phyloP scores from a whole-genome alignment of 805 yeast genomes.

The Nakazawaea pomicola region DNA sequence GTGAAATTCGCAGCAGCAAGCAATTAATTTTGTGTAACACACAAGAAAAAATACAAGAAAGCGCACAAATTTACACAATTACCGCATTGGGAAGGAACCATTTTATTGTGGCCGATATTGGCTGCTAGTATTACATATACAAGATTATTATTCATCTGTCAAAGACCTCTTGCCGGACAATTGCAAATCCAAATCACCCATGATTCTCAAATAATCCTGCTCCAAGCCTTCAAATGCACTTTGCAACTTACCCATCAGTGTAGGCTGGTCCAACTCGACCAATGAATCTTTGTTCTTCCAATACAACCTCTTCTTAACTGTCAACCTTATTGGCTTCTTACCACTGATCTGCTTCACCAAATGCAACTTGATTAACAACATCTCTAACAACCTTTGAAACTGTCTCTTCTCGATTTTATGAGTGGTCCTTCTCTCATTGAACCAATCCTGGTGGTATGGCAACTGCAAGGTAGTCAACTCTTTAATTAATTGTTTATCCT shows the following conservation, averaged over 20 bases:
- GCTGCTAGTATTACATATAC: no score
- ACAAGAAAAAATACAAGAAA: no score
- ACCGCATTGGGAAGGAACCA: no score
- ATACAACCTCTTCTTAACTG: slow-evolving; percentile 71
- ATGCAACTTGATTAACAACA: slow-evolving; percentile 48
- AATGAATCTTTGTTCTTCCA: slow-evolving; percentile 79
- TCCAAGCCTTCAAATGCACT: slow-evolving; percentile 66
- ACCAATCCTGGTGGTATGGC: slow-evolving; percentile 32
- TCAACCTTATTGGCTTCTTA: slow-evolving; percentile 42
- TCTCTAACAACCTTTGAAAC: slow-evolving; percentile 70
- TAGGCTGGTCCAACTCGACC: slow-evolving; percentile 54
- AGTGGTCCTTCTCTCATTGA: slow-evolving; percentile 27
- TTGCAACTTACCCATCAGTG: slow-evolving; percentile 66
- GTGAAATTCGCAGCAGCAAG: no score
- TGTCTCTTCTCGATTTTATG: slow-evolving; percentile 75
- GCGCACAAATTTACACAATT: no score
- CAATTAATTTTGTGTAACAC: no score
- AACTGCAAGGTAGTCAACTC: slow-evolving; percentile 22
- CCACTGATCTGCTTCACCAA: slow-evolving; percentile 17
- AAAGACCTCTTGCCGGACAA: slow-evolving; percentile 11
- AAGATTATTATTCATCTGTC: no score
- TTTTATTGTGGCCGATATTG: no score
- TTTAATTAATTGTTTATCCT: slow-evolving; percentile 23
- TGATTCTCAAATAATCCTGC: slow-evolving; percentile 64
- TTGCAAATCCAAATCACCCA: slow-evolving; percentile 25